Percentiles rank a stretch among this genome's conserved stretches.
These are phyloP conservation scores for Populus hybrid DNA, from an alignment of 441 rosid genomes.

Conservation along the genomic window DNA sequence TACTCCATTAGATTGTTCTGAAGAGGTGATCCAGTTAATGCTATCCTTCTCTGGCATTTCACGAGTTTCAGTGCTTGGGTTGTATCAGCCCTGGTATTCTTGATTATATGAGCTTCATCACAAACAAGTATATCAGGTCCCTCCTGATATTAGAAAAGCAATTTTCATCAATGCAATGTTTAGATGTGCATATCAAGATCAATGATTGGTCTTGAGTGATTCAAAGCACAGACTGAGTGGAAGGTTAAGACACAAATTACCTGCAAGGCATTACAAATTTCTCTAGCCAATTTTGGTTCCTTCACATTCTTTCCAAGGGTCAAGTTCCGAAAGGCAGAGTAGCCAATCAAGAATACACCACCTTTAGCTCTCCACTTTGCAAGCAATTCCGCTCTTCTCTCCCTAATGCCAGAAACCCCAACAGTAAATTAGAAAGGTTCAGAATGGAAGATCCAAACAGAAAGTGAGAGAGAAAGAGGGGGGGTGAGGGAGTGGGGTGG, in stretches of 20 bases:
- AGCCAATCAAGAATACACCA: constrained; percentile 91
- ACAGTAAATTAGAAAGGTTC: not conserved
- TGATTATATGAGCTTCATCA: constrained; percentile 98
- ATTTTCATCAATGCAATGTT: not conserved
- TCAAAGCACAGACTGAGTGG: constrained; percentile 3
- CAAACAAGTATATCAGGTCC: constrained; percentile 99
- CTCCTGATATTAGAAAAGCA: constrained; percentile 52
- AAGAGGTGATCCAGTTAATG: constrained; percentile 98
- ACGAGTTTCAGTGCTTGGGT: constrained; percentile 96
- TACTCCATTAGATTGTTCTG: constrained; percentile 99
- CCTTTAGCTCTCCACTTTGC: constrained; percentile 95
- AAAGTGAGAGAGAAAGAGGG: too few species aligned
- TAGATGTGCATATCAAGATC: not conserved
- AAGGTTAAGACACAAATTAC: constrained; percentile 29
- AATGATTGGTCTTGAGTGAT: not conserved
- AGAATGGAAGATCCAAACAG: not conserved
- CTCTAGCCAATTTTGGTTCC: constrained; percentile 70
- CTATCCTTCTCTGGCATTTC: constrained; percentile 98
- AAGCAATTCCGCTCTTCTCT: constrained; percentile 75
- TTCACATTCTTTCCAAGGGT: constrained; percentile 86
- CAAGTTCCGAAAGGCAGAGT: constrained; percentile 85
- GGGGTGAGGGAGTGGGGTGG: too few species aligned
- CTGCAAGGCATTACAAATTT: constrained; percentile 83
- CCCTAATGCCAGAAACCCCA: constrained; percentile 42
- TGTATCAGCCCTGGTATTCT: constrained; percentile 97